phyloP scores from a whole-genome alignment of 1,139 yeast genomes.

The Pichia sp. region DNA sequence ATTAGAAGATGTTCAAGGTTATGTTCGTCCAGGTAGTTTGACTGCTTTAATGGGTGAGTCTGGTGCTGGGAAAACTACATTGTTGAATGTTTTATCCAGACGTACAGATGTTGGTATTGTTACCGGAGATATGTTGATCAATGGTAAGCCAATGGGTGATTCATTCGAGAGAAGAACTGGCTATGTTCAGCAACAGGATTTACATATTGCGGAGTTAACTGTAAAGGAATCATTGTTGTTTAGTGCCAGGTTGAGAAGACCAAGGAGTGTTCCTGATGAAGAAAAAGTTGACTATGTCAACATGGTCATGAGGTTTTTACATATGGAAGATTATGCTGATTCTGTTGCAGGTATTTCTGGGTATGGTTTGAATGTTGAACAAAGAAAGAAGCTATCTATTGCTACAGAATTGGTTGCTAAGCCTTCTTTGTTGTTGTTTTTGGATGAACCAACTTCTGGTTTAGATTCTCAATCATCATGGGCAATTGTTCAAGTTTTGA shows the following conservation, averaged over 20 bases:
- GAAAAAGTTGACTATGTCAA: constrained; percentile 49
- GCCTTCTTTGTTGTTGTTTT: constrained; percentile 43
- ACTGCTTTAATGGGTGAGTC: constrained; percentile 67
- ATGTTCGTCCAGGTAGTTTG: constrained; percentile 50
- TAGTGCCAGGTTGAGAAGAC: constrained; percentile 50
- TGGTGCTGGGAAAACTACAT: constrained; percentile 67
- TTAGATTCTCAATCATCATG: constrained; percentile 52
- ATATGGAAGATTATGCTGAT: constrained; percentile 49
- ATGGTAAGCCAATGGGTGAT: constrained; percentile 39
- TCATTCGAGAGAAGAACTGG: constrained; percentile 51
- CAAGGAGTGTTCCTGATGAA: constrained; percentile 38
- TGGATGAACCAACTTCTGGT: constrained; percentile 52
- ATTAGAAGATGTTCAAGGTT: constrained; percentile 51
- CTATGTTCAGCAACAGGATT: constrained; percentile 55
- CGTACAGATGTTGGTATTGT: constrained; percentile 46
- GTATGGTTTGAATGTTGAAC: constrained; percentile 55
- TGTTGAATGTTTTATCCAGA: constrained; percentile 53
- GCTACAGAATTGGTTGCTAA: constrained; percentile 52
- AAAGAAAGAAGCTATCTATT: constrained; percentile 34
- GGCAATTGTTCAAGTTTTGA: constrained; percentile 43
- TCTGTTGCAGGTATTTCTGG: constrained; percentile 52
- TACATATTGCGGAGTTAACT: constrained; percentile 46
- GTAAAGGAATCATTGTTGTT: constrained; percentile 48
- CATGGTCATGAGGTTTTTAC: constrained; percentile 43
- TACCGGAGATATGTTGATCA: constrained; percentile 51